Percentiles rank a stretch among this genome's conserved stretches.
Evolutionary conservation across 2,329 filamentous ascomycete genomes (phyloP).

Genomic region (Aspergillus sp.): DNA sequence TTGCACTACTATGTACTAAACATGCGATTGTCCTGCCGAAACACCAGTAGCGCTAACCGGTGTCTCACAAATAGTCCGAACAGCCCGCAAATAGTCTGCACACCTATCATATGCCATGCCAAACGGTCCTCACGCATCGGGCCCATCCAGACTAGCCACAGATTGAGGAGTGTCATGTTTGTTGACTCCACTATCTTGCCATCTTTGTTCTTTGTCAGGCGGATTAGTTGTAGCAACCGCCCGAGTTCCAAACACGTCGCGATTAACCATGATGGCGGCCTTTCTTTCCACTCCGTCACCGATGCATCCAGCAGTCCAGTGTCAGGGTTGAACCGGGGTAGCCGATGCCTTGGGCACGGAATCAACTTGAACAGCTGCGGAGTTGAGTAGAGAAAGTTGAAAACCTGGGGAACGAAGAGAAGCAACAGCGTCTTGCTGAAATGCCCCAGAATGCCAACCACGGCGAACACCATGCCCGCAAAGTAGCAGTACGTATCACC

Average conservation of each 20-base stretch:
- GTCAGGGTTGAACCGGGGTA: constrained; percentile 80
- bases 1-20: constrained; percentile 35
- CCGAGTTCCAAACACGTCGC: constrained; percentile 61
- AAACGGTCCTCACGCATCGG: constrained; percentile 82
- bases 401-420: constrained; percentile 84
- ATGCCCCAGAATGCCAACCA: constrained; percentile 92
- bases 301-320: constrained; percentile 83
- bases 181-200: constrained; percentile 71
- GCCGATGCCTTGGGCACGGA: constrained; percentile 84
- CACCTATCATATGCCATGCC: constrained; percentile 67
- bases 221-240: constrained; percentile 60
- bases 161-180: constrained; percentile 88
- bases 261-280: constrained; percentile 61
- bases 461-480: constrained; percentile 96
- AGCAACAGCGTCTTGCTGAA: constrained; percentile 95
- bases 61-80: constrained; percentile 80
- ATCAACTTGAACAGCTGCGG: constrained; percentile 87
- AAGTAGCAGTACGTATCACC: constrained; percentile 99
- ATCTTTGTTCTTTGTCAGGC: constrained; percentile 59
- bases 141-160: constrained; percentile 94
- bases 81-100: constrained; percentile 72
- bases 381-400: constrained; percentile 91
- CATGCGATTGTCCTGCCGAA: constrained; percentile 72
- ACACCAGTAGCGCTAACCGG: constrained; percentile 76
- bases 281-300: constrained; percentile 63